Evolutionary conservation across 2,329 filamentous ascomycete genomes (phyloP).

Genomic region (Stachybotrys chlorohalonatus): DNA sequence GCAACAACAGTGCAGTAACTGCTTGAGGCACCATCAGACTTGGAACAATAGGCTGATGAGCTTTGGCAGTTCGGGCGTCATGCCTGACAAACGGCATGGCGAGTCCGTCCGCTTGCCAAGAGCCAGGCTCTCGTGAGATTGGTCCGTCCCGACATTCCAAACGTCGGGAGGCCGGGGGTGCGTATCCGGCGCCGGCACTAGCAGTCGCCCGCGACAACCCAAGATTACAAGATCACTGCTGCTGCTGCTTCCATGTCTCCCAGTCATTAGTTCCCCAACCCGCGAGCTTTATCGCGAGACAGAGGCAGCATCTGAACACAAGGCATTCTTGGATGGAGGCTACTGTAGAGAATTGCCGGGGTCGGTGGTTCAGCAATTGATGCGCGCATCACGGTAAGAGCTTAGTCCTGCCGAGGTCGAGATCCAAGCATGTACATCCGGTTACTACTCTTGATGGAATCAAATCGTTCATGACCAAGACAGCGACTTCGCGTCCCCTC

Average conservation of each 20-base stretch:
- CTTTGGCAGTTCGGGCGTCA: not conserved
- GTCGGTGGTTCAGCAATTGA: too few relatives aligned
- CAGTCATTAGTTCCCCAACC: not conserved
- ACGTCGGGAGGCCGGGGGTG: not conserved
- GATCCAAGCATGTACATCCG: too few relatives aligned
- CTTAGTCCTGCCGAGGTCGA: too few relatives aligned
- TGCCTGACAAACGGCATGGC: not conserved
- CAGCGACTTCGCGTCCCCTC: too few relatives aligned
- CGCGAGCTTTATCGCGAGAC: too few relatives aligned
- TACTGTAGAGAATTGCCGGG: too few relatives aligned
- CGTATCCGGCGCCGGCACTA: not conserved
- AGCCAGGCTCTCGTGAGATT: not conserved
- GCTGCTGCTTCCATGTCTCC: not conserved
- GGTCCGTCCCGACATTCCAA: not conserved
- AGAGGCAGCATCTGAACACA: too few relatives aligned
- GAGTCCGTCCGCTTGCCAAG: not conserved
- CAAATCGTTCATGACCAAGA: too few relatives aligned
- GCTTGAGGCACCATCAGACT: not conserved
- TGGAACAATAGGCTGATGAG: not conserved
- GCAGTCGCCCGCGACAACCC: not conserved
- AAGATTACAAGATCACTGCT: not conserved
- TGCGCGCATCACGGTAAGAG: too few relatives aligned
- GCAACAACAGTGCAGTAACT: not conserved
- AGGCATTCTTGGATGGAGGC: too few relatives aligned
- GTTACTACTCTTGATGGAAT: too few relatives aligned